phyloP scores from a whole-genome alignment of 2,329 filamentous ascomycete genomes.

The Rasamsonia emersonii region DNA sequence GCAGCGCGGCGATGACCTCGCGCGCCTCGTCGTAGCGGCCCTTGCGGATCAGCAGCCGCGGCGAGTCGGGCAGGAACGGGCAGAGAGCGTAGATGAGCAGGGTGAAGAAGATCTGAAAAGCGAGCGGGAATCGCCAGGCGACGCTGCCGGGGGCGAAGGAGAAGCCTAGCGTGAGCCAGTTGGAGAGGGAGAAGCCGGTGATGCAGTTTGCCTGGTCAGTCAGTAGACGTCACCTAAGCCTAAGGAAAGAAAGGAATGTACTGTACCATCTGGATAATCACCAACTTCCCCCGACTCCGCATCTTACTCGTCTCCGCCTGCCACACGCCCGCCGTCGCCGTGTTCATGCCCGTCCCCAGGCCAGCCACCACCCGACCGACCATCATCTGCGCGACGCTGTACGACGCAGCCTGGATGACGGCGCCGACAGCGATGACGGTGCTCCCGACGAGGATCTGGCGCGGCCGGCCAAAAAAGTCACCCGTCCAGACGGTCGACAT shows the following conservation, averaged over 20 bases:
- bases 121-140: constrained; percentile 36
- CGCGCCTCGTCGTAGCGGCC: constrained; percentile 31
- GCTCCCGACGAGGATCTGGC: constrained; percentile 30
- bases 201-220: constrained; percentile 43
- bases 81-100: constrained; percentile 32
- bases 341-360: constrained; percentile 40
- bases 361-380: constrained; percentile 42
- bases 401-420: constrained; percentile 37
- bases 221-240: constrained; percentile 20
- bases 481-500: neutral
- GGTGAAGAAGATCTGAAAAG: constrained; percentile 35
- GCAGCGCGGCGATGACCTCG: constrained; percentile 18
- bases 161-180: constrained; percentile 41
- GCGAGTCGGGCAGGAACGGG: constrained; percentile 34
- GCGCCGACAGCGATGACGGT: constrained; percentile 40
- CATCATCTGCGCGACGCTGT: constrained; percentile 37
- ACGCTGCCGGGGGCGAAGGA: constrained; percentile 21
- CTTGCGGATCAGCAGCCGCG: constrained; percentile 36
- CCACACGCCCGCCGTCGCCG: constrained; percentile 38
- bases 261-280: constrained; percentile 22
- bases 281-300: constrained; percentile 20
- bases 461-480: neutral
- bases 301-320: constrained; percentile 35
- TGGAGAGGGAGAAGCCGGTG: constrained; percentile 38
- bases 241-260: constrained; percentile 6